phyloP scores from a whole-genome alignment of 2,329 filamentous ascomycete genomes.

The Aspergillus sp. region DNA sequence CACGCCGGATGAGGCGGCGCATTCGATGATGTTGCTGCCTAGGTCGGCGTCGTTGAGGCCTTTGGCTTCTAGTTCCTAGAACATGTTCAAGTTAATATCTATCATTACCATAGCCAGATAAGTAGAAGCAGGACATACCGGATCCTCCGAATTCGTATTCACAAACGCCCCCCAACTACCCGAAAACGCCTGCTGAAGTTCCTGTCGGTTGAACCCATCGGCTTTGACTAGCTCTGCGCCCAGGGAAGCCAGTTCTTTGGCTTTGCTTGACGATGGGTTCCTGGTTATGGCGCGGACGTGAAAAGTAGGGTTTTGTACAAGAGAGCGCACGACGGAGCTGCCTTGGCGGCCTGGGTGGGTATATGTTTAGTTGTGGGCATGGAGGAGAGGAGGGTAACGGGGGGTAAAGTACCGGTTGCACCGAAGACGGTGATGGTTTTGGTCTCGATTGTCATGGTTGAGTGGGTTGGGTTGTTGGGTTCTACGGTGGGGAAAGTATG shows the following conservation, averaged over 20 bases:
- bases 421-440: conserved; percentile 8
- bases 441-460: not conserved
- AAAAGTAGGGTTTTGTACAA: conserved; percentile 29
- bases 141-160: conserved; percentile 29
- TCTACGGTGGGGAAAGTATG: not conserved
- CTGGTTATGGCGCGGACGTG: conserved; percentile 31
- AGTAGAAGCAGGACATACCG: not conserved
- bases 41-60: conserved; percentile 40
- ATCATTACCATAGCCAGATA: no score
- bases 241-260: conserved; percentile 19
- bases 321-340: conserved; percentile 30
- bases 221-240: conserved; percentile 31
- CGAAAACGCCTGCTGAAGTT: conserved; percentile 26
- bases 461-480: not conserved
- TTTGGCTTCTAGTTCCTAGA: not conserved
- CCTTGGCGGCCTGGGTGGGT: conserved; percentile 24
- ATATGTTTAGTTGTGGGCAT: not conserved
- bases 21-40: conserved; percentile 39
- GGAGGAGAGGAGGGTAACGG: no score
- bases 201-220: conserved; percentile 18
- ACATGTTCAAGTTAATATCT: not conserved
- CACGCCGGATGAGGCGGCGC: conserved; percentile 37
- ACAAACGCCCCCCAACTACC: conserved; percentile 27
- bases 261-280: conserved; percentile 24
- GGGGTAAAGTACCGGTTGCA: not conserved